Base-by-base conservation (phyloP, 2,329 filamentous ascomycete genomes). In the Fusarium sp. region DNA sequence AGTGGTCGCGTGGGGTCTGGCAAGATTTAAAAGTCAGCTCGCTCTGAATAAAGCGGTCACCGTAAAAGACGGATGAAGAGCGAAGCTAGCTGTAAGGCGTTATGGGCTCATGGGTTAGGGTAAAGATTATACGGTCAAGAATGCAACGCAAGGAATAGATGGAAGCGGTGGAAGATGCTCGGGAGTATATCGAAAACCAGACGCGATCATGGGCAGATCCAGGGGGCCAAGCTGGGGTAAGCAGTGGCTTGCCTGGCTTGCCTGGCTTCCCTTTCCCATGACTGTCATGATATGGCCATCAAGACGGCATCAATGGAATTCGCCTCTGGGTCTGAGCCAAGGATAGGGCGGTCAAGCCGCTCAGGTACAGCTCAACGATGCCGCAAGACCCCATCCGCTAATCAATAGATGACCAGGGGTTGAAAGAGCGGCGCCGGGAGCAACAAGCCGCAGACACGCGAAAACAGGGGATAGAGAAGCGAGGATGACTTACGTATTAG, bases 131-230 rank as follows among this genome's bases (percentile, higher is more conserved):
- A 70, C 66, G 66, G 66, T 69, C 58, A 70, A 69, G 54, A 42
- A 20, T n/a, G 29, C 42, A 56, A 58, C 66, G 29, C 42, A 56
- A 58, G 66, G 63, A 39, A 33, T 23, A 24, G 39, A 24, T 37
- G 15, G 47, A 37, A 70, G 68, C 68, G 68, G 67, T 70, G 70
- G 66, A 69, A 69, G 63, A 54, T 52, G 61, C 43, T 58, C 49
- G 50, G 61, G 57, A 46, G 56, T 56, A 66, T 62, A 61, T 68
- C 54, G 37, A 54, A 54, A 64, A 37, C 41, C 54, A 62, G 48
- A 57, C 49, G 64, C 42, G 65, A 69, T 57, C 46, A 73, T 74
- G 66, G 61, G 65, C 69, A 74, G 71, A 66, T 73, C 63, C 67
- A 72, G 68, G 70, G 72, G 55, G 23, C 46, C 47, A 61, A 68